Conservation (phyloP, 768 basidiomycete species). For the Tubosaeta sp. region DNA sequence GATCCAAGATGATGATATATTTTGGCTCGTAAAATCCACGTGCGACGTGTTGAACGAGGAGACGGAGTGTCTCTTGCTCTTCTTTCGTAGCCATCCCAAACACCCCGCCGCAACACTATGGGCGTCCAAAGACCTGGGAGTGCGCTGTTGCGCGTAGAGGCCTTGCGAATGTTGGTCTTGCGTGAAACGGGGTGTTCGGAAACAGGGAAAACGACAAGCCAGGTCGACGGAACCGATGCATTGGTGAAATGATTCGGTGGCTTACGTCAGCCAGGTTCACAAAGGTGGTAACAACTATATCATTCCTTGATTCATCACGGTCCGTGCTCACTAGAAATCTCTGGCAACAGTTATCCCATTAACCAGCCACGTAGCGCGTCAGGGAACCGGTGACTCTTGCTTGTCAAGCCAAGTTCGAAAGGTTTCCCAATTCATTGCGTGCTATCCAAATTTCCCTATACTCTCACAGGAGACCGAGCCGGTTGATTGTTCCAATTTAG, state of each 20-base stretch:
- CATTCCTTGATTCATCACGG: too few relatives aligned
- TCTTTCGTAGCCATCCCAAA: constrained; percentile 62
- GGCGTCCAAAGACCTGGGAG: constrained; percentile 2
- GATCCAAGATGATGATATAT: constrained; percentile 88
- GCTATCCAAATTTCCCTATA: too few relatives aligned
- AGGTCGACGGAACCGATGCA: not conserved
- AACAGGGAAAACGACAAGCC: not conserved
- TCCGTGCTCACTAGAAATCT: too few relatives aligned
- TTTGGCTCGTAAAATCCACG: constrained; percentile 94
- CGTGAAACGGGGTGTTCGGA: constrained; percentile 5
- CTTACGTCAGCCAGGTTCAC: not conserved
- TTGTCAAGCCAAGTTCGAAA: too few relatives aligned
- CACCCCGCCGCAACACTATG: constrained; percentile 8
- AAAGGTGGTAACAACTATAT: too few relatives aligned
- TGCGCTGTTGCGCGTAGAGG: constrained; percentile 7
- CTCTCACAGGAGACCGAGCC: too few relatives aligned
- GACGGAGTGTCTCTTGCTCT: constrained; percentile 76
- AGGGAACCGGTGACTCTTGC: too few relatives aligned
- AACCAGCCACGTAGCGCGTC: too few relatives aligned
- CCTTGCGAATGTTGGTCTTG: constrained; percentile 1
- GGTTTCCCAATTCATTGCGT: too few relatives aligned
- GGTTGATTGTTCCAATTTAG: too few relatives aligned
- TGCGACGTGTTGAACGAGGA: constrained; percentile 89
- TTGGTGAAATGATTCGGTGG: not conserved
- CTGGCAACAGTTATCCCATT: too few relatives aligned